A percentile compares a stretch with the other conserved stretches of the same genome.
Evolutionary conservation across 2,329 filamentous ascomycete genomes (phyloP).

Genomic region (Alternaria sp.): DNA sequence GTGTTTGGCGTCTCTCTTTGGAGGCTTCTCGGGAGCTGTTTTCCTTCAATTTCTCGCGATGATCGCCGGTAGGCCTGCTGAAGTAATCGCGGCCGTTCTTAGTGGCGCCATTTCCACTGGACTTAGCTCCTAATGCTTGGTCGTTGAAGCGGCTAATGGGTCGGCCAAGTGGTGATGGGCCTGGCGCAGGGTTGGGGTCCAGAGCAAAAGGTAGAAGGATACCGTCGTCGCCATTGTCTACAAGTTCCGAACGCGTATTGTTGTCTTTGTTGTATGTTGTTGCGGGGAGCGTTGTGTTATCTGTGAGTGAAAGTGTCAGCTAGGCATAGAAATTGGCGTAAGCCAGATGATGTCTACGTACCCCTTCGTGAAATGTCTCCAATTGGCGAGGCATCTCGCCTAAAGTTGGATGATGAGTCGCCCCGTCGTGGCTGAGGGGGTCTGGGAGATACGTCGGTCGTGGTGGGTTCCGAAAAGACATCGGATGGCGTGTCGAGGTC

Average conservation of each 20-base stretch:
- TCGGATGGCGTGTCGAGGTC: conserved; percentile 66
- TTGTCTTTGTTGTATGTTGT: conserved; percentile 78
- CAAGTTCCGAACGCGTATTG: conserved; percentile 74
- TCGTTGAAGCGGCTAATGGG: conserved; percentile 44
- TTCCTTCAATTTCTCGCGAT: conserved; percentile 54
- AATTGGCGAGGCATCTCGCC: conserved; percentile 50
- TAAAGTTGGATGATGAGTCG: conserved; percentile 50
- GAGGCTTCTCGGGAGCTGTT: conserved; percentile 57
- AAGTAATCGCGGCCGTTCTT: conserved; percentile 57
- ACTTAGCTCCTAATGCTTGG: conserved; percentile 27
- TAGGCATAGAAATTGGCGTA: not conserved
- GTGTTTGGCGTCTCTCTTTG: conserved; percentile 49
- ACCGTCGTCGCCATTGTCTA: conserved; percentile 68
- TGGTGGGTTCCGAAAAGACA: conserved; percentile 69
- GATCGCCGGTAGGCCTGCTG: conserved; percentile 47
- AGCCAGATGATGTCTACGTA: conserved; percentile 21
- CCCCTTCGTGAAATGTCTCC: conserved; percentile 48
- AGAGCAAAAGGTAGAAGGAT: conserved; percentile 62
- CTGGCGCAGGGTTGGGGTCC: conserved; percentile 58
- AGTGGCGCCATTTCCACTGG: conserved; percentile 30
- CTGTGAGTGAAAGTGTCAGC: conserved; percentile 44
- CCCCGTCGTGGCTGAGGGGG: conserved; percentile 47
- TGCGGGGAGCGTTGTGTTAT: conserved; percentile 75
- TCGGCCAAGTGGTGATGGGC: conserved; percentile 50
- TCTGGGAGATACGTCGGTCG: conserved; percentile 72